Percentiles rank a stretch among this genome's conserved stretches.
phyloP scores from a whole-genome alignment of 306 rosid genomes.

The Cercis canadensis region DNA sequence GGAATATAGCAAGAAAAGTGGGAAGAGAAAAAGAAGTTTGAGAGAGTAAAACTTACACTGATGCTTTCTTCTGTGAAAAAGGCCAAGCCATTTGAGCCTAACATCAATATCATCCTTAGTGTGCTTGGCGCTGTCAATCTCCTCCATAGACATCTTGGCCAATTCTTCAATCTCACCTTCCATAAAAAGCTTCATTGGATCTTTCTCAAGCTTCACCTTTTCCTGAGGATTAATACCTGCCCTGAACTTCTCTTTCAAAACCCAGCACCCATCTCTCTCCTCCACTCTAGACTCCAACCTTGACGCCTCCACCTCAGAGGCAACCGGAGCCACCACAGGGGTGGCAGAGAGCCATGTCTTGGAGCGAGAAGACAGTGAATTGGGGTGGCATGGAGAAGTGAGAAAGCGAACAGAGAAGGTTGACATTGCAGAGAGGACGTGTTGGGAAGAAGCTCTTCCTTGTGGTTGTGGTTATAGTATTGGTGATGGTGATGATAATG shows the following conservation, averaged over 20 bases:
- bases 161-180: constrained; percentile 76
- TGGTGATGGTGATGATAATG: neutral
- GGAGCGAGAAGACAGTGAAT: constrained; percentile 35
- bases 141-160: constrained; percentile 68
- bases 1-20: neutral
- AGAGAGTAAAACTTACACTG: constrained; percentile 65
- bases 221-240: constrained; percentile 77
- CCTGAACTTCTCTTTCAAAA: constrained; percentile 78
- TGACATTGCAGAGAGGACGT: constrained; percentile 46
- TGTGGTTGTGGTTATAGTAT: too few species aligned
- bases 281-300: constrained; percentile 87
- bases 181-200: constrained; percentile 89
- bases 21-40: neutral
- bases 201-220: constrained; percentile 78
- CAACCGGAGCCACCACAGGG: constrained; percentile 47
- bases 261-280: constrained; percentile 76
- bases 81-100: constrained; percentile 98
- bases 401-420: constrained; percentile 65
- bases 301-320: constrained; percentile 40
- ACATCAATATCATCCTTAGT: constrained; percentile 89
- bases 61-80: constrained; percentile 88
- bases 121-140: constrained; percentile 67
- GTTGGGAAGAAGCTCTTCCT: neutral
- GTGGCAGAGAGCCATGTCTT: constrained; percentile 52
- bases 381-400: constrained; percentile 45